A percentile compares a stretch with the other conserved stretches of the same genome.
Evolutionary conservation across 2,329 filamentous ascomycete species (phyloP).

Genomic region (Arthrinium phaeospermum): DNA sequence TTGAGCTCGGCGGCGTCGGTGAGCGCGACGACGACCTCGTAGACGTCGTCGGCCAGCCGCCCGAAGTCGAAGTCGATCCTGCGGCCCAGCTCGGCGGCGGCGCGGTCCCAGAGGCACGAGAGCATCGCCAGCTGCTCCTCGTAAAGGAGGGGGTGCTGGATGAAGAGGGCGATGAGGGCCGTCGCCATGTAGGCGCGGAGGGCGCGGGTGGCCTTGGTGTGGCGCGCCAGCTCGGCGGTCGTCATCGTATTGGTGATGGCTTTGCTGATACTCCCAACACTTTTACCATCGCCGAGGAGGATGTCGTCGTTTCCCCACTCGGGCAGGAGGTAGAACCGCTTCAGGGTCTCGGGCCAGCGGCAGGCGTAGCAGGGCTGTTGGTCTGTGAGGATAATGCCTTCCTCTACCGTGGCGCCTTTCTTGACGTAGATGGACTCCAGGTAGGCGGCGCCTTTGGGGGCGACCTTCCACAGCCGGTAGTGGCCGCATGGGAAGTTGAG

Average conservation of each 20-base stretch:
- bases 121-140: background rate
- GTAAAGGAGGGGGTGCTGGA: background rate
- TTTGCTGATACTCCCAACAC: background rate
- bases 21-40: background rate
- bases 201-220: background rate
- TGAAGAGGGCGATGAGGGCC: background rate
- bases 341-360: background rate
- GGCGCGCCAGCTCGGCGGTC: background rate
- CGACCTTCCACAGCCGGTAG: background rate
- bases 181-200: background rate
- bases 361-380: background rate
- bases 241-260: too few relatives aligned
- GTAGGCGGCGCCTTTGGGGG: background rate
- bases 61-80: slow-evolving; percentile 1
- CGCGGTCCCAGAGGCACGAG: background rate
- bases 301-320: background rate
- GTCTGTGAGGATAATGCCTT: background rate
- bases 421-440: slow-evolving; percentile 1
- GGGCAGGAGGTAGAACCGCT: background rate
- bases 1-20: background rate
- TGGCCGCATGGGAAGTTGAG: background rate
- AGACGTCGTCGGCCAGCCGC: slow-evolving; percentile 10
- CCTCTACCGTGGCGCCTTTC: background rate
- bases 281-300: background rate
- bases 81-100: background rate